Conservation (phyloP, 164 flowering plant species). For the Umbilicus rupestris region DNA sequence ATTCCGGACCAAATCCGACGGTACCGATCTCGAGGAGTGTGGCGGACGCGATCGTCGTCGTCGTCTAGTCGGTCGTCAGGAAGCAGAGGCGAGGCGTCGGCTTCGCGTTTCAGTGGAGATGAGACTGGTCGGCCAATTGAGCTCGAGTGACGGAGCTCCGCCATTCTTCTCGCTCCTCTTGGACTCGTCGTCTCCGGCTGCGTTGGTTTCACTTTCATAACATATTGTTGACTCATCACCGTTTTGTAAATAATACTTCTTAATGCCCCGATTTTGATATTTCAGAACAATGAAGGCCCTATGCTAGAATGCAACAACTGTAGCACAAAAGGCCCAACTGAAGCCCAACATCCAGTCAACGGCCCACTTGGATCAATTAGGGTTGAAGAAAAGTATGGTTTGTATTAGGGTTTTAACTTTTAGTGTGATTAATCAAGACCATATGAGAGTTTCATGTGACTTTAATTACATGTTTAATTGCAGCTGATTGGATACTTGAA, state of each 20-base stretch:
- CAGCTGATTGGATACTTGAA: no score
- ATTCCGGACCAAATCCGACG: slow-evolving; percentile 29
- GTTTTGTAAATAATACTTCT: neutral
- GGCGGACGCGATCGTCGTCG: slow-evolving; percentile 25
- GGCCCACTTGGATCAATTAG: no score
- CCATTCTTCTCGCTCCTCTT: slow-evolving; percentile 46
- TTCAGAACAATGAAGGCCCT: neutral
- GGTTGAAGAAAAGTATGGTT: no score
- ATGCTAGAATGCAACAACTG: no score
- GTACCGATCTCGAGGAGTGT: slow-evolving; percentile 34
- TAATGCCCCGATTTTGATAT: neutral
- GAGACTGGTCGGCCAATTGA: slow-evolving; percentile 60
- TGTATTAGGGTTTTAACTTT: no score
- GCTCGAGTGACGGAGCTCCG: slow-evolving; percentile 84
- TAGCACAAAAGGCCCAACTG: no score
- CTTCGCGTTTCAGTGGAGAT: slow-evolving; percentile 68
- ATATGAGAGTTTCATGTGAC: no score
- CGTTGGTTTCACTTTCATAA: neutral
- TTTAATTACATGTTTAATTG: no score
- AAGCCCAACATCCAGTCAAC: no score
- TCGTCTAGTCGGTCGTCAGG: slow-evolving; percentile 39
- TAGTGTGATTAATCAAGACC: no score
- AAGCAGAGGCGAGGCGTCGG: slow-evolving; percentile 39
- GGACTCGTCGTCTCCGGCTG: slow-evolving; percentile 21
- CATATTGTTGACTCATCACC: neutral